Conservation (phyloP, 768 basidiomycete genomes). For the Agrocybe chaxingu region DNA sequence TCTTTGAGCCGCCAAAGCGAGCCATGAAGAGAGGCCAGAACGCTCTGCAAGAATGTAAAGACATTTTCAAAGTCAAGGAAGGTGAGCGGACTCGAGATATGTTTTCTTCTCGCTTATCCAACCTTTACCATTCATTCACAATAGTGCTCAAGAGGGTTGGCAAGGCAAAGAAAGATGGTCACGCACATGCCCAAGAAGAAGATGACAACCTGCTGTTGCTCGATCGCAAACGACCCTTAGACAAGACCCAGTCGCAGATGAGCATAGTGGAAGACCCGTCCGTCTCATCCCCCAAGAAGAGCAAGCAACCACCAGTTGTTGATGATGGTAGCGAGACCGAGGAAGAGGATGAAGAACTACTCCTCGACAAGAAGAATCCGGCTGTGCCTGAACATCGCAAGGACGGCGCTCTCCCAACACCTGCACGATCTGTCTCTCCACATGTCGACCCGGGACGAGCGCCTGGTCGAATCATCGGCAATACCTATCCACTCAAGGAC, state of each 20-base stretch:
- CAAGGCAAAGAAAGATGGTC: constrained; percentile 57
- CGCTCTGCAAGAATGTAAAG: constrained; percentile 59
- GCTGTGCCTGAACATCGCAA: constrained; percentile 13
- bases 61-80: constrained; percentile 73
- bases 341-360: constrained; percentile 29
- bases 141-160: constrained; percentile 63
- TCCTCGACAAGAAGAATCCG: constrained; percentile 24
- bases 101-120: not conserved
- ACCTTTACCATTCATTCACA: not conserved
- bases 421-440: constrained; percentile 46
- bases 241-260: constrained; percentile 16
- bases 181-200: constrained; percentile 60
- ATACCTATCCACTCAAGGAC: constrained; percentile 69
- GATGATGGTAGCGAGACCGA: constrained; percentile 55
- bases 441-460: constrained; percentile 50
- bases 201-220: constrained; percentile 58
- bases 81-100: constrained; percentile 36
- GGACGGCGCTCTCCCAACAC: constrained; percentile 43
- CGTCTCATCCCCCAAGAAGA: constrained; percentile 19
- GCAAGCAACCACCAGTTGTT: constrained; percentile 22
- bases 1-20: constrained; percentile 72
- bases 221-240: constrained; percentile 32
- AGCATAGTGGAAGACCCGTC: constrained; percentile 8
- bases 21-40: constrained; percentile 59
- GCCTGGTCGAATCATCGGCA: constrained; percentile 74